Conservation (phyloP, 2,329 filamentous ascomycete genomes). For the Talaromyces sp. region DNA sequence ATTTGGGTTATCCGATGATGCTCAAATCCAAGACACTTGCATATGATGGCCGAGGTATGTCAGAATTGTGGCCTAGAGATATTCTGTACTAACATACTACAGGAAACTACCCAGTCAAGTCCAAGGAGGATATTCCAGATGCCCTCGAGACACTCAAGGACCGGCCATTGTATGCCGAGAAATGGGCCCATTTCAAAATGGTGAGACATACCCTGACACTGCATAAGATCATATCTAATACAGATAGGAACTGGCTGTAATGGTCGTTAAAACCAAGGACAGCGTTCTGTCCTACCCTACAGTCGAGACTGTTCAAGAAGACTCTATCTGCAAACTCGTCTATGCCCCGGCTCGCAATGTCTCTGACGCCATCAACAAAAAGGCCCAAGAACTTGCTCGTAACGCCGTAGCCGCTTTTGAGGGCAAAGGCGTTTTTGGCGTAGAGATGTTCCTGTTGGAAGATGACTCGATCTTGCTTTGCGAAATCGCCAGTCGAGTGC, state of each 20-base stretch:
- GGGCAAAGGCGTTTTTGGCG: conserved; percentile 91
- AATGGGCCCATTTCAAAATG: conserved; percentile 79
- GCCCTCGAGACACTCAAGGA: conserved; percentile 67
- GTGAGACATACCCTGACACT: conserved; percentile 25
- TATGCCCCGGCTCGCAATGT: conserved; percentile 79
- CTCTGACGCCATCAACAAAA: conserved; percentile 55
- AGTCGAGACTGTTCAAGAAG: conserved; percentile 92
- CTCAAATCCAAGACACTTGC: conserved; percentile 86
- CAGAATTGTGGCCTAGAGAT: no score
- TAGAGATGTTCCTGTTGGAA: conserved; percentile 86
- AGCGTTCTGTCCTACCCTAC: conserved; percentile 73
- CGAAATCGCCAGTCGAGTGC: conserved; percentile 77
- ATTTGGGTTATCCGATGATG: conserved; percentile 82
- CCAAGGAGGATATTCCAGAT: conserved; percentile 57
- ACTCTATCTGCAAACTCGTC: conserved; percentile 90
- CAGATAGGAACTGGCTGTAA: conserved; percentile 73
- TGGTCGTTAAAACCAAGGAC: conserved; percentile 88
- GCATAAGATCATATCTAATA: conserved; percentile 18
- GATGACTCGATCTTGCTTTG: conserved; percentile 74
- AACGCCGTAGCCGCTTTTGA: conserved; percentile 75
- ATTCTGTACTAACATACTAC: no score
- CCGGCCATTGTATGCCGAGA: conserved; percentile 79
- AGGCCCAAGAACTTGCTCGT: conserved; percentile 72
- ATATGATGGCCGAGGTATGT: conserved; percentile 79
- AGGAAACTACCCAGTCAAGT: conserved; percentile 65